Conservation (phyloP, 768 basidiomycete species). For the Boletus sensibilis region DNA sequence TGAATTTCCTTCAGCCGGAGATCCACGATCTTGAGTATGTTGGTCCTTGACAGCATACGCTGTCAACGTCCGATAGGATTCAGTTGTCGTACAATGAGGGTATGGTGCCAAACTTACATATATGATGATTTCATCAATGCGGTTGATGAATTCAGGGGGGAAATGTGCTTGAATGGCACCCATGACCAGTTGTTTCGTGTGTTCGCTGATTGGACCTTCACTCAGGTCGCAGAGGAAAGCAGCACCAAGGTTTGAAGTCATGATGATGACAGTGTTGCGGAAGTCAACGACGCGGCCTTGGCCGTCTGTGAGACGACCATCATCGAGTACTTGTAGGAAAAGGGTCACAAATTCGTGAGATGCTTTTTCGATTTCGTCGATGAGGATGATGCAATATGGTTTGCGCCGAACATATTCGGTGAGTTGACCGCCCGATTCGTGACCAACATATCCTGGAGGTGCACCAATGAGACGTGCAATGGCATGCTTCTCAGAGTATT, state of each 20-base stretch:
- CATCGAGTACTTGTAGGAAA: conserved; percentile 85
- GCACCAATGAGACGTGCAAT: conserved; percentile 68
- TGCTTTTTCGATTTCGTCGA: conserved; percentile 92
- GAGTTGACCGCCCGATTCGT: conserved; percentile 86
- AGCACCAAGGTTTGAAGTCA: conserved; percentile 91
- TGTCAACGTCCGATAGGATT: conserved; percentile 39
- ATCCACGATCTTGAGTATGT: conserved; percentile 85
- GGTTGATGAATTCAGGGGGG: conserved; percentile 90
- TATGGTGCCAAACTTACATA: conserved; percentile 40
- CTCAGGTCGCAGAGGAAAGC: conserved; percentile 71
- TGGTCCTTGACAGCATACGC: conserved; percentile 74
- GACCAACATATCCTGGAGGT: conserved; percentile 88
- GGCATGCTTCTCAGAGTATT: conserved; percentile 85
- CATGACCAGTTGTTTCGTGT: conserved; percentile 69
- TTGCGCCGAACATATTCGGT: conserved; percentile 92
- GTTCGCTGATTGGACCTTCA: conserved; percentile 62
- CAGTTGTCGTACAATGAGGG: conserved; percentile 4
- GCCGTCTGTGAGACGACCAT: conserved; percentile 88
- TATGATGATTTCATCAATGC: conserved; percentile 83
- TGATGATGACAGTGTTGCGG: conserved; percentile 89
- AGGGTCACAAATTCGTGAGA: conserved; percentile 71
- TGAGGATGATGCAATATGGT: conserved; percentile 82
- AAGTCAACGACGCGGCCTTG: conserved; percentile 90
- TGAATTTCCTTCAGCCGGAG: conserved; percentile 85
- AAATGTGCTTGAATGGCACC: conserved; percentile 79